Conservation (phyloP, 2,329 filamentous ascomycete species). For the Colletotrichum lindemuthianum region DNA sequence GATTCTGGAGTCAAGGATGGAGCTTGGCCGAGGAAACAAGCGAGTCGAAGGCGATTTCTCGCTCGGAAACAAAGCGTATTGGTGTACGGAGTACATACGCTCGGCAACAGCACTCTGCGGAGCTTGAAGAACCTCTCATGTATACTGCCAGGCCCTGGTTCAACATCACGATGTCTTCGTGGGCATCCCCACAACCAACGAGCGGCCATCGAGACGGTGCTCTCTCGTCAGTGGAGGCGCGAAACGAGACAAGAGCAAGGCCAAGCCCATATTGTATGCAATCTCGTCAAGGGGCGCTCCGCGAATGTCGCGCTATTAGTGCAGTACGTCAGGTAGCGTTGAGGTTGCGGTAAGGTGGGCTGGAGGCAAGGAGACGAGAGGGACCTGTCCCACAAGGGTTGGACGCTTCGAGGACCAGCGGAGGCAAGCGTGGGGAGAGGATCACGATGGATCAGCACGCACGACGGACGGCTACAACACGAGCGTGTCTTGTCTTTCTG, state of each 20-base stretch:
- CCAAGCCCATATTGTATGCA: background rate
- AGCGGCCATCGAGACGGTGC: too few species aligned
- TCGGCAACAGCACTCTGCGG: too few species aligned
- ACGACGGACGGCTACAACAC: constrained; percentile 2
- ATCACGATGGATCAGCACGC: constrained; percentile 28
- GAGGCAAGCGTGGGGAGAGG: background rate
- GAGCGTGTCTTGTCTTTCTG: background rate
- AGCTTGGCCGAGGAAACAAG: constrained; percentile 11
- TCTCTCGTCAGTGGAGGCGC: background rate
- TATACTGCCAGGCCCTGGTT: too few species aligned
- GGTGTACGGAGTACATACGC: too few species aligned
- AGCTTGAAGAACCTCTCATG: too few species aligned
- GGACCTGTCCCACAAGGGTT: background rate
- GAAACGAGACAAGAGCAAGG: background rate
- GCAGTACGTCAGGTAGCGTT: background rate
- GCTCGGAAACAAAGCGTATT: too few species aligned
- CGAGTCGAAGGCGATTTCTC: background rate
- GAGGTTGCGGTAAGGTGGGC: background rate
- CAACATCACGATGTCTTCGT: background rate
- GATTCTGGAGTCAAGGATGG: background rate
- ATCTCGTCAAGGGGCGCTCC: background rate
- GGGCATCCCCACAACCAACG: too few species aligned
- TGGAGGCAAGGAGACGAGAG: too few species aligned
- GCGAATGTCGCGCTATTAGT: background rate
- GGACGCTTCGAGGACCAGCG: constrained; percentile 2